Percentiles rank a stretch among this genome's conserved stretches.
Evolutionary conservation across 306 rosid species (phyloP).

Genomic region (Cotoneaster glaucophyllus): DNA sequence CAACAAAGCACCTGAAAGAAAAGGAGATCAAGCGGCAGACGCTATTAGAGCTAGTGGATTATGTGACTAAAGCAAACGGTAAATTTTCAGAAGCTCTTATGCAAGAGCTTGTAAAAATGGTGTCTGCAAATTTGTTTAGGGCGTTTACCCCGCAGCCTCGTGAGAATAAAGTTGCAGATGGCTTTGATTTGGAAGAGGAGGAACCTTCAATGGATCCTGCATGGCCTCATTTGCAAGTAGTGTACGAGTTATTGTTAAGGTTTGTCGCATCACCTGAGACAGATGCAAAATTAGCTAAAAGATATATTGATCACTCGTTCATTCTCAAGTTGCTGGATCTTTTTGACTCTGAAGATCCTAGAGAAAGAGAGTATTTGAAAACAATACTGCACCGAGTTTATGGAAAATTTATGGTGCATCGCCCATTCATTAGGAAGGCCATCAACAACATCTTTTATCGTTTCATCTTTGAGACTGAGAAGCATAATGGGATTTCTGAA

Average conservation of each 20-base stretch:
- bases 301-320: constrained; percentile 57
- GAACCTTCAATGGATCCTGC: constrained; percentile 80
- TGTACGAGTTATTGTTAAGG: constrained; percentile 64
- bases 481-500: constrained; percentile 68
- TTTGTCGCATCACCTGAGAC: constrained; percentile 70
- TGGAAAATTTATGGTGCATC: constrained; percentile 68
- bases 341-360: constrained; percentile 70
- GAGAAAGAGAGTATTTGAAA: constrained; percentile 69
- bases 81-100: constrained; percentile 55
- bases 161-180: constrained; percentile 52
- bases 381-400: constrained; percentile 64
- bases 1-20: constrained; percentile 56
- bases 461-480: constrained; percentile 59
- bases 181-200: constrained; percentile 77
- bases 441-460: constrained; percentile 59
- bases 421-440: constrained; percentile 71
- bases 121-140: constrained; percentile 62
- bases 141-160: constrained; percentile 65
- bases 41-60: constrained; percentile 65
- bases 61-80: constrained; percentile 52
- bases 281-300: constrained; percentile 71
- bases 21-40: constrained; percentile 68
- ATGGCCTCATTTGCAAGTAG: constrained; percentile 83
- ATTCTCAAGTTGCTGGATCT: constrained; percentile 61
- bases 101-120: constrained; percentile 65